Base-by-base conservation (phyloP, 176 grass and related monocot species). In the Carex scoparia region DNA sequence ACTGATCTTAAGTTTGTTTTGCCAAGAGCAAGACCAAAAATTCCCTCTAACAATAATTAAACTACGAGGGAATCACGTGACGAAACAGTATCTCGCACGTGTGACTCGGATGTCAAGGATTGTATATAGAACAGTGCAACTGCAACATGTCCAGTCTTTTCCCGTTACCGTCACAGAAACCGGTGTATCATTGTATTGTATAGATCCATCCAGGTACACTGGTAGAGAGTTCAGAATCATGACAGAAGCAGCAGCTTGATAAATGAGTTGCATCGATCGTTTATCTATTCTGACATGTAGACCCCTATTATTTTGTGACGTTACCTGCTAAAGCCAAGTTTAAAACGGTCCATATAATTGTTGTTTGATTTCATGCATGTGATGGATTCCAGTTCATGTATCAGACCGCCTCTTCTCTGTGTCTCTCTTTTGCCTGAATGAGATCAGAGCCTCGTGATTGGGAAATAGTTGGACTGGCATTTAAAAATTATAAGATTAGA, bases 381-480 rank as follows among this genome's bases (percentile, higher is more conserved):
- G 14, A 16, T 40, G 38, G 38, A 60, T 18, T 60, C 38, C 38
- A 40, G 38, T 40, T 40, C 38, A 40, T 40, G 58, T 5, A 80
- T 30, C 59, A 61, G 2, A 23, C 28, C 79, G 23, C 31, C 86
- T 7, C 31, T 88, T 7, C 72, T 88, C 88, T 35, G 84, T 65
- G 62, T 82, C 77, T 68, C 44, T 65, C 16, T 46, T 37, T 35
- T 16, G 1, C 74, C 51, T 32, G 69, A 49, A 54, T 54, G 44
- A 51, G 70, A 74, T 42, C 57, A 88, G 86, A 79, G 82, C 93
- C 95, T 98, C 93, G 95, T 98, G 95, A 98, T 95, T 88, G 95
- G 69, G 61, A 82, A 90, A 89, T 83, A 61, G 84, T 86, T 63
- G 58, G 78, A 42, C 5, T 65, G 23, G 2, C 9, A 51, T 51